Evolutionary conservation across 2,329 filamentous ascomycete species (phyloP), one percentile per base, ranked within the genome.

Genomic region (Calonectria pseudoturangicola): DNA sequence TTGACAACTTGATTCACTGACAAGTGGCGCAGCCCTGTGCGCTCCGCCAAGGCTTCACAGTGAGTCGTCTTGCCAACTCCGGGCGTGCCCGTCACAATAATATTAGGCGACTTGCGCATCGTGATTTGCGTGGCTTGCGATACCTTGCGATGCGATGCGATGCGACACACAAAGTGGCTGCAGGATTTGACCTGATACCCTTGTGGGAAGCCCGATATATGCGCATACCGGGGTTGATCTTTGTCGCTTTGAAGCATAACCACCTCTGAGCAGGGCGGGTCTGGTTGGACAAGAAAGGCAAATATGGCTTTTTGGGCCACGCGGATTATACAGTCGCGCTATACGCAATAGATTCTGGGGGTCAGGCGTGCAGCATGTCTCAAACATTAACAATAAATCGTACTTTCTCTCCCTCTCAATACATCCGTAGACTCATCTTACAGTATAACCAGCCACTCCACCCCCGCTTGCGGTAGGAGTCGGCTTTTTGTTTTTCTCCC

Each of bases 11-110:
- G 91, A 84, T 98, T 99, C 80, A 99, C 92, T 12, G 93, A 93
- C 16, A 99, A 84, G 83, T 98, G 96, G 79, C 92, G 93, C 76
- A 98, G 86, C 1, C 93, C 94, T 10, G 93, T 94, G 72, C 90
- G 91, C 81, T 93, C 89, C 8, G 95, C 94, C 62, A 99, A 87
- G 79, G 92, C 89, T 84, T 98, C 94, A 82, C 94, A 95, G 83
- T 98, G 96, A 9, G 94, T 97, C 21, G 96, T 98, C 87, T 99
- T 99, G 81, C 97, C 97, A 33, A 97, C 95, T 68, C 97, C 97
- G 0, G 97, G 97, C 25, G 97, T 99, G 76, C 97, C 97, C 48
- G 97, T 98, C 77, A 99, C 89, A 78, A 99, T 93, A 80, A 99
- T 95, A 84, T 98, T 99, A 36, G 97, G 97, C 74, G 86, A 85